Evolutionary conservation across 2,329 filamentous ascomycete species (phyloP), one percentile per base, ranked within the genome.

Genomic region (Alternaria dauci): DNA sequence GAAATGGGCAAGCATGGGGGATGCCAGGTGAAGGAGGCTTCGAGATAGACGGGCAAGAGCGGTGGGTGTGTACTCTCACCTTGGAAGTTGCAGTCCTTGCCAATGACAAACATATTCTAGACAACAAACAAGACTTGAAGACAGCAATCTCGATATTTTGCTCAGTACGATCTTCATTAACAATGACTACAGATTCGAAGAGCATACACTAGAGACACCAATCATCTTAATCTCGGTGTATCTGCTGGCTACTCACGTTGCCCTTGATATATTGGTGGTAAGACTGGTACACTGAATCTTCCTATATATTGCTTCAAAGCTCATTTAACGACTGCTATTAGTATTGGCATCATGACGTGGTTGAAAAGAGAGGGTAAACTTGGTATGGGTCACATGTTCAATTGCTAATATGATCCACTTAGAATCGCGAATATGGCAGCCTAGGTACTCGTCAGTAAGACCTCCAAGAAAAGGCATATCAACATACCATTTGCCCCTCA

Each of bases 401-500:
- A 28, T 53, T 23, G 14, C 16, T 36, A 41, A 20, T 20, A 46
- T n/a, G n/a, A 32, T 23, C 23, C 23, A 34, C 3, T 39, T 72
- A 84, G 68, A 84, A 84, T 52, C 82, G 78, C 20, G 82, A 80
- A 70, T 80, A 84, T 26, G 82, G 82, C 23, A 84, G 69, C 82
- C 82, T 84, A 44, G 8, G 47, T 28, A 52, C 8, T 9, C 14
- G 39, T 76, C 36, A 75, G 68, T 26, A 30, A 8, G 8, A n/a
- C 2, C 8, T 28, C n/a, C 34, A 3, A 4, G 3, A 39, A 12
- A 3, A 23, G n/a, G 2, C 5, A 12, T n/a, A 8, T 9, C 12
- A 18, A 52, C 73, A 78, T 78, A 93, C 92, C 92, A 95, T 83
- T 95, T 95, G 28, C 92, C 92, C 70, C 89, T 87, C 71, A 94